Base-by-base conservation (phyloP, 2,329 filamentous ascomycete genomes). In the Paraconiothyrium brasiliense region DNA sequence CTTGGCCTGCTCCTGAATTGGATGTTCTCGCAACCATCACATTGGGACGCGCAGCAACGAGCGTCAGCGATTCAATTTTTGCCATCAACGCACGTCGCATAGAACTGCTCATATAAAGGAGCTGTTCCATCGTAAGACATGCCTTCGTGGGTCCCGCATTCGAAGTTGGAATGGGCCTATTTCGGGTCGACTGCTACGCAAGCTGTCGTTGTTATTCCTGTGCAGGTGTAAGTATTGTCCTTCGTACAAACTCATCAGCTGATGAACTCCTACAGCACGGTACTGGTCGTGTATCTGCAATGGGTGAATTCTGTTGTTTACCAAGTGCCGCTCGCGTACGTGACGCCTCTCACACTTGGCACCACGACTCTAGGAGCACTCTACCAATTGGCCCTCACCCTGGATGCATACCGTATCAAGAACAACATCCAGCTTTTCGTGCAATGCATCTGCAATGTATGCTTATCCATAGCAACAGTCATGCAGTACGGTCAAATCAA, bases 341-440 rank as follows among this genome's bases (percentile, higher is more conserved):
- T 68, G 16, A 61, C 63, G 10, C 66, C 69, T 6, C 22, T 72
- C 14, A 63, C 61, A 1, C 58, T 71, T 6, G 61, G 56, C 9
- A 43, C 69, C 14, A 68, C 65, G 20, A 60, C 60, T 2, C 41
- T 73, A 6, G 71, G 71, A 22, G 63, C 59, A 35, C 16, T 73
- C 5, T 73, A 67, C 58, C 67, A 73, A 52, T 44, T 63, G 6
- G 14, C 60, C 11, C 61, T 74, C 7, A 61, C 70, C n/a, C 63
- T 72, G 8, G 71, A 74, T 43, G 68, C 71, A 8, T 59, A 69
- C 16, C 64, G 66, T 11, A 64, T 65, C 46, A 71, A 71, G 41
- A 73, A 73, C 49, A 68, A 68, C 39, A 62, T 73, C 10, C 71
- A 74, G 54, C 46, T 73, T 1, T 69, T 69, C 9, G 63, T 60